Conservation (phyloP, 768 basidiomycete species). For the Naganishia onofrii region DNA sequence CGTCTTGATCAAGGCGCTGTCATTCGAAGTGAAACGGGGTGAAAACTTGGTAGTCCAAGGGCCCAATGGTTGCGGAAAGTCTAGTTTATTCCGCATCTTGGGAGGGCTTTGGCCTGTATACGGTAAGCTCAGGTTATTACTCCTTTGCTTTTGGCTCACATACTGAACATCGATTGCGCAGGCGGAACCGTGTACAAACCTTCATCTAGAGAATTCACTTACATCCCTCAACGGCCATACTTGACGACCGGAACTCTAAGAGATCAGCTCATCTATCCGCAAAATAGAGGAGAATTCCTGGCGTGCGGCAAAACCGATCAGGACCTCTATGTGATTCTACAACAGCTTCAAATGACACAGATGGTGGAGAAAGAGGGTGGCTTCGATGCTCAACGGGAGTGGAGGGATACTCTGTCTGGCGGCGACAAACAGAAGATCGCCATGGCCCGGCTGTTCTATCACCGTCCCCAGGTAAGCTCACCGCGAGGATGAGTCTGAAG, state of each 20-base stretch:
- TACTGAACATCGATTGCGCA: slow-evolving; percentile 28
- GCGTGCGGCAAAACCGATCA: slow-evolving; percentile 72
- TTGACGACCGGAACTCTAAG: slow-evolving; percentile 88
- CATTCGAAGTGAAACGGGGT: slow-evolving; percentile 83
- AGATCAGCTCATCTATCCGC: slow-evolving; percentile 95
- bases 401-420: slow-evolving; percentile 88
- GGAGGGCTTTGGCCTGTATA: slow-evolving; percentile 94
- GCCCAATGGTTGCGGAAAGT: slow-evolving; percentile 72
- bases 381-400: slow-evolving; percentile 84
- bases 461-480: slow-evolving; percentile 62
- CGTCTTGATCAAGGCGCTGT: slow-evolving; percentile 75
- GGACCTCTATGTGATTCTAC: slow-evolving; percentile 68
- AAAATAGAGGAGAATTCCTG: slow-evolving; percentile 75
- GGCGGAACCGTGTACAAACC: slow-evolving; percentile 85
- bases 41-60: slow-evolving; percentile 77
- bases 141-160: too few relatives aligned
- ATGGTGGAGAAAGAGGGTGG: slow-evolving; percentile 95
- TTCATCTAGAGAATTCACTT: slow-evolving; percentile 77
- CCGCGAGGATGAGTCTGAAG: slow-evolving; percentile 57
- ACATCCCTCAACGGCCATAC: slow-evolving; percentile 95
- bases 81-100: slow-evolving; percentile 90
- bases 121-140: slow-evolving; percentile 53
- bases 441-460: slow-evolving; percentile 95
- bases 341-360: slow-evolving; percentile 75
- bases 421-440: slow-evolving; percentile 97